Conservation (phyloP, 2,329 filamentous ascomycete species). For the Penicillium hordei region DNA sequence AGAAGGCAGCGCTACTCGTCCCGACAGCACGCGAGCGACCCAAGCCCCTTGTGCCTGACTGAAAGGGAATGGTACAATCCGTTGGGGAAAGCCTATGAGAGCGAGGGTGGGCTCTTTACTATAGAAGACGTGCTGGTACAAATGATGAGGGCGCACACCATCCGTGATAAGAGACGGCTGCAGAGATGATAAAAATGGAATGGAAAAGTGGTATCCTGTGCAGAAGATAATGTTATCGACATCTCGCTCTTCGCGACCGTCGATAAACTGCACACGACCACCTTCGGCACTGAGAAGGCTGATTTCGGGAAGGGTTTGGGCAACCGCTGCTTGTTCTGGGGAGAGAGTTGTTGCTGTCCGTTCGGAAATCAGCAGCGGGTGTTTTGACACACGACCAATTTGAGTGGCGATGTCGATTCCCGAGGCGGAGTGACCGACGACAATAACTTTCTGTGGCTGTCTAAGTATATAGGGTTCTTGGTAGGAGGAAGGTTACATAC, state of each 20-base stretch:
- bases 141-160: conserved; percentile 9
- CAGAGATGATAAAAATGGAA: conserved; percentile 10
- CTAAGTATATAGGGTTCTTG: neutral
- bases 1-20: conserved; percentile 4
- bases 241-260: conserved; percentile 5
- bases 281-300: neutral
- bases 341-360: conserved; percentile 5
- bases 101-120: conserved; percentile 12
- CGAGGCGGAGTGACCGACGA: conserved; percentile 14
- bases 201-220: conserved; percentile 11
- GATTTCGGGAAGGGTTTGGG: conserved; percentile 7
- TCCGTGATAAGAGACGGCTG: conserved; percentile 8
- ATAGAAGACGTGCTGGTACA: conserved; percentile 11
- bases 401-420: conserved; percentile 15
- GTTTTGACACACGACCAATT: conserved; percentile 8
- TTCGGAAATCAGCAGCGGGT: conserved; percentile 12
- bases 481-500: neutral
- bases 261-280: neutral
- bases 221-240: conserved; percentile 13
- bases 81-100: conserved; percentile 10
- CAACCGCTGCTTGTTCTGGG: neutral
- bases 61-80: conserved; percentile 13
- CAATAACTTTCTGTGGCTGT: conserved; percentile 13
- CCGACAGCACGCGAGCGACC: conserved; percentile 12
- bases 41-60: conserved; percentile 15